These are phyloP conservation scores for Cercospora beticola DNA, from an alignment of 2,329 filamentous ascomycete genomes.

Conservation along the genomic window DNA sequence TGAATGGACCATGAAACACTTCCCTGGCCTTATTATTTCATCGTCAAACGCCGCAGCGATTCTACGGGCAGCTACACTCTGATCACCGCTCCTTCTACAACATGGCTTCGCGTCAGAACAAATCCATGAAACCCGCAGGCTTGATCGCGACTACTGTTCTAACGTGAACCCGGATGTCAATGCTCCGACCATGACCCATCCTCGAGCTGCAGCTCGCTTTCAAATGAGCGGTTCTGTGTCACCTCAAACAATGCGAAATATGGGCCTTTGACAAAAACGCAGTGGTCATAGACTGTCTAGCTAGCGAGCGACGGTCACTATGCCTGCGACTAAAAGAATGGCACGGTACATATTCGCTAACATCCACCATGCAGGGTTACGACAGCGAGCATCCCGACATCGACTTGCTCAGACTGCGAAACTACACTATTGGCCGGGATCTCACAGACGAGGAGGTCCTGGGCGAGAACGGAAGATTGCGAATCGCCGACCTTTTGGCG, in stretches of 20 bases:
- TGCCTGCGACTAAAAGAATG: background rate
- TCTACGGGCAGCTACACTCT: background rate
- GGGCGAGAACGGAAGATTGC: constrained; percentile 61
- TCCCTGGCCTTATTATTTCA: background rate
- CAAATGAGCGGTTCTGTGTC: background rate
- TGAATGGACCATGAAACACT: background rate
- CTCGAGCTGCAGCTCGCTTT: background rate
- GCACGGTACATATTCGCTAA: constrained; percentile 4
- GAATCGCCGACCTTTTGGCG: constrained; percentile 63
- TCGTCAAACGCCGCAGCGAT: background rate
- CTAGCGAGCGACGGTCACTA: background rate
- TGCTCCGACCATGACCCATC: background rate
- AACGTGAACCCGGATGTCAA: background rate
- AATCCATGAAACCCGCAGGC: background rate
- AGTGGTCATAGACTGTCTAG: background rate
- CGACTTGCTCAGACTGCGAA: constrained; percentile 74
- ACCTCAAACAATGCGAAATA: background rate
- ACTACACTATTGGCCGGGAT: constrained; percentile 70
- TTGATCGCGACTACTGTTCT: background rate
- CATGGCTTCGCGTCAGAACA: background rate
- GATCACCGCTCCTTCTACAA: background rate
- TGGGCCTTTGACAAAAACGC: background rate
- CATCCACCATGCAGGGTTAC: constrained; percentile 60
- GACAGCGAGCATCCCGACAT: constrained; percentile 74
- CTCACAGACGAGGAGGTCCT: constrained; percentile 66